Evolutionary conservation across 768 basidiomycete species (phyloP), one percentile per base, ranked within the genome.

Genomic region (Lactarius hatsudake): DNA sequence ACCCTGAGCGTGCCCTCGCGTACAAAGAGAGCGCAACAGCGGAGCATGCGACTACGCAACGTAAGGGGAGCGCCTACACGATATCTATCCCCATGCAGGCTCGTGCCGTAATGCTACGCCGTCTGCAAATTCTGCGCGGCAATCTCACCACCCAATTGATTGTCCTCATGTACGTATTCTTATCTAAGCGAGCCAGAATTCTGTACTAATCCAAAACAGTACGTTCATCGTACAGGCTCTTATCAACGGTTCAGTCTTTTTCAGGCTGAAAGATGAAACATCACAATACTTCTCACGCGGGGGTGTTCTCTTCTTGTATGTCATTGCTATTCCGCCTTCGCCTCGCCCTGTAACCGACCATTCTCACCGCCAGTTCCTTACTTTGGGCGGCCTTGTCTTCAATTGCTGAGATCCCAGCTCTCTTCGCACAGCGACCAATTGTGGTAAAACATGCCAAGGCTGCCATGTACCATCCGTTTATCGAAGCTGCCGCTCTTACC

Each of bases 251-350:
- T 86, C 85, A 0, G 82, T 90, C 34, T 93, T 90, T 80, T 79
- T 85, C 65, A 78, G 81, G 10, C 76, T 86, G 40, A 79, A 83
- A 0, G 78, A 84, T 18, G 77, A 78, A 10, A 90, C 90, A 0
- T 75, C 79, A 17, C 85, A 84, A 13, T 88, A 84, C 73, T 92
- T 90, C 80, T 86, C 88, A n/a, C 84, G 91, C 23, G 90, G 90
- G 48, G 87, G 91, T 77, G 81, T 89, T 28, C 78, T 94, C 23
- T 93, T 90, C 82, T 91, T 92, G 83, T 88, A 74, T 40, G 84
- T 77, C 32, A 34, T 34, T 13, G 28, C 10, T 4, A 5, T 9
- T 15, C 15, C n/a, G 3, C 7, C 30, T 20, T 26, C 18, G 7
- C 18, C 18, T 26, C 18, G 7, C 18, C 18, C 15, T 17, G n/a